phyloP scores from a whole-genome alignment of 2,329 filamentous ascomycete genomes.

The Macroventuria anomochaeta region DNA sequence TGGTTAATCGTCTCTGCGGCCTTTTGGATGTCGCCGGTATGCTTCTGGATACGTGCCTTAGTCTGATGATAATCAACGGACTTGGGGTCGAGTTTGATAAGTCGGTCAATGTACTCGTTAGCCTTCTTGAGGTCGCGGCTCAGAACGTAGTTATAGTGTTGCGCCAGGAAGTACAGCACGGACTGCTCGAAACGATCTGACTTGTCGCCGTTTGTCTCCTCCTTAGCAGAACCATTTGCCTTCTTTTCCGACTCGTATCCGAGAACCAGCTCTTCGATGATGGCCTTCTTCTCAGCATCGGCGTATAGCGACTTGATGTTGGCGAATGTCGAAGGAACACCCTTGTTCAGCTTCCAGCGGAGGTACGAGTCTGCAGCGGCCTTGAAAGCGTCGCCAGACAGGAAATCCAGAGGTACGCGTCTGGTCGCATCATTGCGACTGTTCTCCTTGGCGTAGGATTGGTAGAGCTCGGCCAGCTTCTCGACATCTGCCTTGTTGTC shows the following conservation, averaged over 20 bases:
- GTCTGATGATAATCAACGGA: conserved; percentile 94
- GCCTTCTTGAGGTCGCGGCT: conserved; percentile 86
- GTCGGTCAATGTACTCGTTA: conserved; percentile 79
- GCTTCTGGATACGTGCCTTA: conserved; percentile 93
- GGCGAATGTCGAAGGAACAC: conserved; percentile 93
- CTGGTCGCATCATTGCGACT: conserved; percentile 84
- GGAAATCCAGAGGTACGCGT: conserved; percentile 87
- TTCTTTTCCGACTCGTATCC: conserved; percentile 72
- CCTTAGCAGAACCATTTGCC: conserved; percentile 57
- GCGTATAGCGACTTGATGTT: conserved; percentile 94
- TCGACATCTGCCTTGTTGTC: conserved; percentile 70
- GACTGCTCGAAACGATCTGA: conserved; percentile 72
- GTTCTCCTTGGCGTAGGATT: conserved; percentile 80
- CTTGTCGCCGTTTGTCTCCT: conserved; percentile 60
- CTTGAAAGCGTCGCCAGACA: conserved; percentile 80
- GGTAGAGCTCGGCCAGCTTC: conserved; percentile 77
- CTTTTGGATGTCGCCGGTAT: conserved; percentile 77
- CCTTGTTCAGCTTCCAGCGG: conserved; percentile 84
- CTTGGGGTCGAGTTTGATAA: conserved; percentile 77
- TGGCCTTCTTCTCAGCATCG: conserved; percentile 77
- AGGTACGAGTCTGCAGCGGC: conserved; percentile 80
- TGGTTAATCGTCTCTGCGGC: conserved; percentile 88
- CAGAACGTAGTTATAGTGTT: conserved; percentile 93
- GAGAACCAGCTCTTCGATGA: conserved; percentile 76
- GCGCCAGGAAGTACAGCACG: conserved; percentile 89